Evolutionary conservation across 1,284 basidiomycete species (phyloP).

Genomic region (Agaricales sp.): DNA sequence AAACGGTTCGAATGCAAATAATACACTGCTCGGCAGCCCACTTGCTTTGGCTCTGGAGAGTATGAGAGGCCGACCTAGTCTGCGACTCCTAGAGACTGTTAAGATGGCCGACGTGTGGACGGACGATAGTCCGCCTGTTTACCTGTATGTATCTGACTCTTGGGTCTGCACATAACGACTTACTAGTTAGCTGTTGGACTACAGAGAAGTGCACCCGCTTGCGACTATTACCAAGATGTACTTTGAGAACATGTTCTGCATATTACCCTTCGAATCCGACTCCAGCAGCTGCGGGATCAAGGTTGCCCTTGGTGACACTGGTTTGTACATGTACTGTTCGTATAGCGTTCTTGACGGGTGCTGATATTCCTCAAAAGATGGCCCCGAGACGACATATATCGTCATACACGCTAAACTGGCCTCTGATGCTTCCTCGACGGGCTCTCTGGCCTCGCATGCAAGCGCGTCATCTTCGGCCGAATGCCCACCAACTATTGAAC

Average conservation of each 20-base stretch:
- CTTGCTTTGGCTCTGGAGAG: slow-evolving; percentile 66
- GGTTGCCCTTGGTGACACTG: slow-evolving; percentile 58
- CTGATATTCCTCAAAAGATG: slow-evolving; percentile 26
- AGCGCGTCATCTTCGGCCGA: slow-evolving; percentile 7
- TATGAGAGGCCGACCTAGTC: slow-evolving; percentile 64
- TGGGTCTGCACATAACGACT: background rate
- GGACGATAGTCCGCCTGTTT: slow-evolving; percentile 49
- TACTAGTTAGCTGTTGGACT: slow-evolving; percentile 6
- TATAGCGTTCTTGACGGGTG: background rate
- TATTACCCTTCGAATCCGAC: slow-evolving; percentile 27
- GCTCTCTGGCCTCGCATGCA: slow-evolving; percentile 12
- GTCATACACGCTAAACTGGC: slow-evolving; percentile 51
- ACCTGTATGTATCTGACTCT: slow-evolving; percentile 44
- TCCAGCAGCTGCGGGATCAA: slow-evolving; percentile 45
- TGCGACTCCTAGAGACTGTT: slow-evolving; percentile 47
- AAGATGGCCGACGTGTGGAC: slow-evolving; percentile 43
- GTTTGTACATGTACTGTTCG: slow-evolving; percentile 26
- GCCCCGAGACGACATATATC: slow-evolving; percentile 55
- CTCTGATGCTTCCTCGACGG: slow-evolving; percentile 13
- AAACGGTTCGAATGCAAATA: slow-evolving; percentile 15
- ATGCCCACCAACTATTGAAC: slow-evolving; percentile 24
- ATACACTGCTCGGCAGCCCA: slow-evolving; percentile 47
- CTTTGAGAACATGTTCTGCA: slow-evolving; percentile 61
- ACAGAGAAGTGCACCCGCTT: slow-evolving; percentile 61
- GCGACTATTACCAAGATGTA: slow-evolving; percentile 51